Percentiles rank a stretch among this genome's conserved stretches.
phyloP scores from a whole-genome alignment of 208 protist genomes.

The Acanthamoeba triangularis region DNA sequence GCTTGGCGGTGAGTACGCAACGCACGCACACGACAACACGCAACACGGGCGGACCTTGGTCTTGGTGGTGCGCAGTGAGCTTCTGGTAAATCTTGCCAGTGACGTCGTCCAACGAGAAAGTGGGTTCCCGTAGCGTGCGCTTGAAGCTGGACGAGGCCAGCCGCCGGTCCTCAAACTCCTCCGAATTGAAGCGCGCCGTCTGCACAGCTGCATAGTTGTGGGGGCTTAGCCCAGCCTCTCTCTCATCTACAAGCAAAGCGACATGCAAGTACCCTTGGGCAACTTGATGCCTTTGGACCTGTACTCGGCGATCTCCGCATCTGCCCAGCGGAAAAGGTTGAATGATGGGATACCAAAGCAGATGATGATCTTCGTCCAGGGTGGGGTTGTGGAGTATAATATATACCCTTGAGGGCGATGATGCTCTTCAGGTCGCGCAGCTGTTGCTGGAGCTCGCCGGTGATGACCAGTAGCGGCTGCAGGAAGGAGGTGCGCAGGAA shows the following conservation, averaged over 20 bases:
- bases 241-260: no score
- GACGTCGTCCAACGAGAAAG: background rate
- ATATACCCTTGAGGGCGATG: slow-evolving; percentile 36
- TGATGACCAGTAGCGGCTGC: background rate
- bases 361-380: background rate
- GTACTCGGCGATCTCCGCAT: slow-evolving; percentile 42
- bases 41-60: background rate
- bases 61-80: background rate
- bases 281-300: slow-evolving; percentile 8
- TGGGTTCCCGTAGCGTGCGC: background rate
- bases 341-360: background rate
- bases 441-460: slow-evolving; percentile 37
- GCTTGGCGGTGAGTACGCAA: background rate
- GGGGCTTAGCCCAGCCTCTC: no score
- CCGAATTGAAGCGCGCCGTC: background rate
- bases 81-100: slow-evolving; percentile 40
- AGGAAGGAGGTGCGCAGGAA: slow-evolving; percentile 20
- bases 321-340: background rate
- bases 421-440: background rate
- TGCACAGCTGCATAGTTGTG: slow-evolving; percentile 10
- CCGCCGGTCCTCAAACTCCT: background rate
- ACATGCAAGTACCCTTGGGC: background rate
- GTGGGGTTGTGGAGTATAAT: background rate
- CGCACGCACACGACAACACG: background rate
- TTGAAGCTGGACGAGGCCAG: slow-evolving; percentile 3